A percentile compares a stretch with the other conserved stretches of the same genome.
Evolutionary conservation across 257 asterid genomes (phyloP).

Genomic region (Scutellaria minor): DNA sequence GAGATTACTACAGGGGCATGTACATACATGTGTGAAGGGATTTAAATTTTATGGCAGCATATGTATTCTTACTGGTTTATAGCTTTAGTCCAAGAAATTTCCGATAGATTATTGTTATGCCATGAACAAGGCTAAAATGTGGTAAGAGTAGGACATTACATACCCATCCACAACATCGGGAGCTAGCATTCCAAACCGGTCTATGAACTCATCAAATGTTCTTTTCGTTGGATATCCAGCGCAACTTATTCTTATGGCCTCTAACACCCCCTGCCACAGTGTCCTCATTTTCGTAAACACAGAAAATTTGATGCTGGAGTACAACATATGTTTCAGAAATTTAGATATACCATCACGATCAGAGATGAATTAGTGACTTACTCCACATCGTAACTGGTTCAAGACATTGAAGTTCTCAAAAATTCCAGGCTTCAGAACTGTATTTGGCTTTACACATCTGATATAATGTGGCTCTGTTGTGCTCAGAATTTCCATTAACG

Average conservation of each 20-base stretch:
- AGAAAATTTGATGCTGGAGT: conserved; percentile 17
- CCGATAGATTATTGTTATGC: conserved; percentile 3
- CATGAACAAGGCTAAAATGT: conserved; percentile 22
- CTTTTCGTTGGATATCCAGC: conserved; percentile 97
- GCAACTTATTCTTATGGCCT: conserved; percentile 96
- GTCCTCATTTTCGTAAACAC: conserved; percentile 34
- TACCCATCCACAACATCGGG: conserved; percentile 90
- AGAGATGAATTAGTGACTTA: conserved; percentile 46
- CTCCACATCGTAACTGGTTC: conserved; percentile 94
- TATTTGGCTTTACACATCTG: conserved; percentile 95
- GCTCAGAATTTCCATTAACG: conserved; percentile 88
- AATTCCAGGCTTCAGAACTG: conserved; percentile 89
- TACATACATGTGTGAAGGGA: too few species aligned
- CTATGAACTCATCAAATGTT: conserved; percentile 90
- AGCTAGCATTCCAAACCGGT: conserved; percentile 89
- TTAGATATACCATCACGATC: conserved; percentile 5
- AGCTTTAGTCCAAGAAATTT: conserved; percentile 5
- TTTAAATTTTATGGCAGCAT: too few species aligned
- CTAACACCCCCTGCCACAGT: conserved; percentile 83
- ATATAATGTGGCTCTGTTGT: conserved; percentile 96
- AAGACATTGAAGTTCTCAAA: conserved; percentile 88
- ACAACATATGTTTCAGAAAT: conserved; percentile 3
- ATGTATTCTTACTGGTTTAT: conserved; percentile 3
- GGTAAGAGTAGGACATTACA: conserved; percentile 30
- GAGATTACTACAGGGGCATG: background rate